Evolutionary conservation across 2,329 filamentous ascomycete genomes (phyloP).

Genomic region (Xylaria sp.): DNA sequence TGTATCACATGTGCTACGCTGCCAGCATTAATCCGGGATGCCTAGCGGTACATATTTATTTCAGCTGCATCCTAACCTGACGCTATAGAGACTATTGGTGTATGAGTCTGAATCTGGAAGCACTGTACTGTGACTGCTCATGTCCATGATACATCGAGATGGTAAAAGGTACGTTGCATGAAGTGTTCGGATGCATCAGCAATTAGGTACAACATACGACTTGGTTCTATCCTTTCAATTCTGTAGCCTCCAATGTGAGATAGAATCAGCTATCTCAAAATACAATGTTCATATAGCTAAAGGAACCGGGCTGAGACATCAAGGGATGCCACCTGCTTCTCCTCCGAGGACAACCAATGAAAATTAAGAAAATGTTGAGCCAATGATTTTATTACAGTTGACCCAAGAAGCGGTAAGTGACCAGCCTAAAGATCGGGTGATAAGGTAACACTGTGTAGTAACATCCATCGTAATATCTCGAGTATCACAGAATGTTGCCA

Average conservation of each 20-base stretch:
- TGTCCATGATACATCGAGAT: background rate
- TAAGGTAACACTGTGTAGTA: background rate
- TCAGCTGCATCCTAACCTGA: background rate
- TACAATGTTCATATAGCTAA: no score
- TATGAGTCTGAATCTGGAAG: background rate
- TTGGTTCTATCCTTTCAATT: no score
- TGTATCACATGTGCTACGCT: background rate
- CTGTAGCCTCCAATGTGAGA: background rate
- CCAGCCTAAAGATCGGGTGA: background rate
- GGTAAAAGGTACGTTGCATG: background rate
- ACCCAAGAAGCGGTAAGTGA: background rate
- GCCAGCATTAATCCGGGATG: background rate
- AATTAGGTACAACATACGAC: background rate
- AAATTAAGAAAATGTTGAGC: background rate
- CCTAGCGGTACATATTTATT: background rate
- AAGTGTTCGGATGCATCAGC: background rate
- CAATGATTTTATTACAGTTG: background rate
- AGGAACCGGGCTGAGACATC: background rate
- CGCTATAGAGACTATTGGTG: background rate
- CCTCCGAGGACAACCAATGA: background rate
- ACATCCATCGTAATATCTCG: background rate
- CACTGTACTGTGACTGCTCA: background rate
- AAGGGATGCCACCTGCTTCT: background rate
- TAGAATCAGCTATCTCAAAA: background rate
- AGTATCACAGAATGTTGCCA: constrained; percentile 1